A percentile compares a stretch with the other conserved stretches of the same genome.
Conservation (phyloP, 75 land plant species). For the Selaginella moellendorffii region DNA sequence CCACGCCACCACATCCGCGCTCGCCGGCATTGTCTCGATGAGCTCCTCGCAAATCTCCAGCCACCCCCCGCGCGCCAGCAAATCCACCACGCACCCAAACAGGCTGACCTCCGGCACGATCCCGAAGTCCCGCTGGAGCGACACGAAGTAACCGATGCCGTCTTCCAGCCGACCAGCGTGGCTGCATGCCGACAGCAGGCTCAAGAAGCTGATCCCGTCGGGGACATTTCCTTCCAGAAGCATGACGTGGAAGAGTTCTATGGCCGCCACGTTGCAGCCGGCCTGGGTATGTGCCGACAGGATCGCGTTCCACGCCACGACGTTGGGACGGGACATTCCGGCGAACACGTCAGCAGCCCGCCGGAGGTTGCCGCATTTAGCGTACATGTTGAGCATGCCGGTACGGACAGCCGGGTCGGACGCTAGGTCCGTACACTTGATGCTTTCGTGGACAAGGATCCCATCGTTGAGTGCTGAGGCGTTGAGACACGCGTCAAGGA, state of each 20-base stretch:
- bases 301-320: conserved; percentile 38
- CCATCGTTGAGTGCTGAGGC: conserved; percentile 14
- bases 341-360: conserved; percentile 26
- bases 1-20: not conserved
- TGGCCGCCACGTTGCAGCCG: conserved; percentile 4
- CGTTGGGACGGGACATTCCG: conserved; percentile 19
- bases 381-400: conserved; percentile 21
- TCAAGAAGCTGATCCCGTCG: not conserved
- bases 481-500: not conserved
- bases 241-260: not conserved
- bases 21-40: not conserved
- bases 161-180: not conserved
- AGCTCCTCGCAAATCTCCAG: not conserved
- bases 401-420: conserved; percentile 19
- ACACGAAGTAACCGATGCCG: not conserved
- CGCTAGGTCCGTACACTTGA: conserved; percentile 19
- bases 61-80: not conserved
- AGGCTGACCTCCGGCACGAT: not conserved
- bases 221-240: not conserved
- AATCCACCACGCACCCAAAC: not conserved
- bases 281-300: conserved; percentile 22
- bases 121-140: not conserved
- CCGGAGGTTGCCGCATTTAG: conserved; percentile 20
- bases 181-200: not conserved
- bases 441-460: conserved; percentile 21